phyloP scores from a whole-genome alignment of 345 rosid species.

The Populus tremula region DNA sequence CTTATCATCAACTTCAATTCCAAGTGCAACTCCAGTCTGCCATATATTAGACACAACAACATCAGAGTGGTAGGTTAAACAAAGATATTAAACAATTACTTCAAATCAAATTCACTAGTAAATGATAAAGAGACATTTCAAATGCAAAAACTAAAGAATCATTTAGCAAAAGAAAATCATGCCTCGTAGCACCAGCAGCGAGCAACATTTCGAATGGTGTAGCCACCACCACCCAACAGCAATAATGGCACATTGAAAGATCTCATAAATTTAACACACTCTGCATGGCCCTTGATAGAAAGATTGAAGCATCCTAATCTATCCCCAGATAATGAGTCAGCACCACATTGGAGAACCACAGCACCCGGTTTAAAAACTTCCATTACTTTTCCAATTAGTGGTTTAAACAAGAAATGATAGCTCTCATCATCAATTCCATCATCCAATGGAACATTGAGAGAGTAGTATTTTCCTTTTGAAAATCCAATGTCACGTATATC shows the following conservation, averaged over 20 bases:
- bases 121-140: neutral
- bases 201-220: conserved; percentile 72
- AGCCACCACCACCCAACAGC: conserved; percentile 73
- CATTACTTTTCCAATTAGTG: conserved; percentile 64
- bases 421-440: conserved; percentile 78
- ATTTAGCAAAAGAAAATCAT: neutral
- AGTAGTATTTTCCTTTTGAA: conserved; percentile 58
- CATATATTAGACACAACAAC: conserved; percentile 13
- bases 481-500: conserved; percentile 54
- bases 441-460: conserved; percentile 64
- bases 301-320: conserved; percentile 71
- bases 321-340: conserved; percentile 69
- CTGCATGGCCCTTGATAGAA: conserved; percentile 76
- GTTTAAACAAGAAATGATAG: conserved; percentile 64
- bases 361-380: conserved; percentile 63
- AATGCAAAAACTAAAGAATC: neutral
- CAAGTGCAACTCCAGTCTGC: conserved; percentile 70
- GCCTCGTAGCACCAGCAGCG: conserved; percentile 84
- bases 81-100: neutral
- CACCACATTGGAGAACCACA: conserved; percentile 66
- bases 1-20: conserved; percentile 68
- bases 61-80: neutral
- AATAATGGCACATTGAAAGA: conserved; percentile 69
- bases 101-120: neutral
- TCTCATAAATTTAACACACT: conserved; percentile 69